Percentiles rank a stretch among this genome's conserved stretches.
These are phyloP conservation scores for Globisporangium recalcitrans DNA, from an alignment of 352 stramenopile genomes.

Conservation along the genomic window DNA sequence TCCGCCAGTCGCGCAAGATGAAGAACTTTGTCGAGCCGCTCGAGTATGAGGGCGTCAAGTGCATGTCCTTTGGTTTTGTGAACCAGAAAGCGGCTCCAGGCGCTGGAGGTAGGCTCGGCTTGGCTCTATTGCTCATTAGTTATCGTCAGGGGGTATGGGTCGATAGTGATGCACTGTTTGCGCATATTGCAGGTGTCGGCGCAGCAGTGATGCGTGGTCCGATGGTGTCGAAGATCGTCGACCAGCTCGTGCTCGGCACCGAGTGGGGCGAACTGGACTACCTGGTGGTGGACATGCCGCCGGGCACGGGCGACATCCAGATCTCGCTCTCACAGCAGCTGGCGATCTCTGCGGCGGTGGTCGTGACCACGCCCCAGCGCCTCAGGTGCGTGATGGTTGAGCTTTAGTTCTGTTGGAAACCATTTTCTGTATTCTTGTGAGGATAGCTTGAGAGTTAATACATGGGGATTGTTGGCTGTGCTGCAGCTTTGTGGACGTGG, in stretches of 20 bases:
- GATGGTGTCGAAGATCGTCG: slow-evolving; percentile 97
- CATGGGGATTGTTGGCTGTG: background rate
- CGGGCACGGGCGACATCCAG: slow-evolving; percentile 99
- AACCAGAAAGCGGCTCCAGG: slow-evolving; percentile 80
- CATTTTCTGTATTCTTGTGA: background rate
- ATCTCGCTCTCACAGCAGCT: slow-evolving; percentile 97
- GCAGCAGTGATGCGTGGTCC: slow-evolving; percentile 95
- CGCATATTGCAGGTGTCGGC: slow-evolving; percentile 38
- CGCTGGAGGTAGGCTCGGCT: slow-evolving; percentile 37
- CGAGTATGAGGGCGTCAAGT: slow-evolving; percentile 85
- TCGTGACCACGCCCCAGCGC: slow-evolving; percentile 98
- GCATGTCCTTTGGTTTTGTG: slow-evolving; percentile 92
- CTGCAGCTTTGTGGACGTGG: slow-evolving; percentile 95
- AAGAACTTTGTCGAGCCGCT: slow-evolving; percentile 82
- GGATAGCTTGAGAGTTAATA: background rate
- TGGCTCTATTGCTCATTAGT: slow-evolving; percentile 16
- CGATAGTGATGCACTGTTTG: background rate
- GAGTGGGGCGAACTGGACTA: slow-evolving; percentile 99
- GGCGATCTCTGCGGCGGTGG: slow-evolving; percentile 96
- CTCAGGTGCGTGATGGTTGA: slow-evolving; percentile 59
- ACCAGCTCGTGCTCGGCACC: slow-evolving; percentile 94
- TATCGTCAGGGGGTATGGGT: slow-evolving; percentile 4
- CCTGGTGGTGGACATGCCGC: slow-evolving; percentile 98
- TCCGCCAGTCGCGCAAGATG: slow-evolving; percentile 61
- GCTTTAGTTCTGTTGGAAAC: background rate